Evolutionary conservation across 2,329 filamentous ascomycete species (phyloP).

Genomic region (Magnaporthales sp.): DNA sequence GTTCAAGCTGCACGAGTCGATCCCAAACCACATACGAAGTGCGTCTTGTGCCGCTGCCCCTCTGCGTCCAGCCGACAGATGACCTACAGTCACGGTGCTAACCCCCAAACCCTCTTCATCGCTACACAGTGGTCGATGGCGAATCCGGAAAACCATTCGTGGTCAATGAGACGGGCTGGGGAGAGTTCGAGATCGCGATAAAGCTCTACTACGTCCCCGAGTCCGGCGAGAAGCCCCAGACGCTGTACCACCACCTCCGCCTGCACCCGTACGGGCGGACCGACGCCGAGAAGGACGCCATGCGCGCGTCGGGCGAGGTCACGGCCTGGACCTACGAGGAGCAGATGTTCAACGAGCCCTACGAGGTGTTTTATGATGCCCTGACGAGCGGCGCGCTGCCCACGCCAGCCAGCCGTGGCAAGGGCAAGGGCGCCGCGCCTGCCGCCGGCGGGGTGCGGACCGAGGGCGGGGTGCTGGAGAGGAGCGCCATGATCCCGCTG

Average conservation of each 20-base stretch:
- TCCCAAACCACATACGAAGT: slow-evolving; percentile 81
- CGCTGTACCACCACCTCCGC: slow-evolving; percentile 86
- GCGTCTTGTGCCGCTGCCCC: slow-evolving; percentile 15
- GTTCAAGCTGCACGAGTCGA: slow-evolving; percentile 97
- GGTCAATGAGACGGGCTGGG: slow-evolving; percentile 91
- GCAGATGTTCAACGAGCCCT: slow-evolving; percentile 94
- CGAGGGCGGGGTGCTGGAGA: slow-evolving; percentile 48
- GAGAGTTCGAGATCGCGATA: slow-evolving; percentile 94
- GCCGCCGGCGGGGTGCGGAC: slow-evolving; percentile 21
- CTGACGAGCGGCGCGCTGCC: slow-evolving; percentile 64
- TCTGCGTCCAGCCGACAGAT: not conserved
- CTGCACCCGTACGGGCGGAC: slow-evolving; percentile 84
- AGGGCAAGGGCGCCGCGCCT: slow-evolving; percentile 33
- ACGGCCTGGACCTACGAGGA: slow-evolving; percentile 82
- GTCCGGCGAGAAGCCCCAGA: slow-evolving; percentile 86
- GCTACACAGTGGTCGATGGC: slow-evolving; percentile 55
- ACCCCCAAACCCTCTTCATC: not conserved
- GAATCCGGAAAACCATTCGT: slow-evolving; percentile 63
- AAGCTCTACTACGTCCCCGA: slow-evolving; percentile 89
- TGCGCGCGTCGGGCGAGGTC: slow-evolving; percentile 53
- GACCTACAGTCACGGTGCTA: not conserved
- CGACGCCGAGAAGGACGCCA: slow-evolving; percentile 60
- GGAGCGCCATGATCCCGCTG: slow-evolving; percentile 68
- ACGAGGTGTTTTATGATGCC: slow-evolving; percentile 81
- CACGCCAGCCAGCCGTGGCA: slow-evolving; percentile 27